Evolutionary conservation across 2,329 filamentous ascomycete species (phyloP).

Genomic region (Ilyonectria mors-panacis): DNA sequence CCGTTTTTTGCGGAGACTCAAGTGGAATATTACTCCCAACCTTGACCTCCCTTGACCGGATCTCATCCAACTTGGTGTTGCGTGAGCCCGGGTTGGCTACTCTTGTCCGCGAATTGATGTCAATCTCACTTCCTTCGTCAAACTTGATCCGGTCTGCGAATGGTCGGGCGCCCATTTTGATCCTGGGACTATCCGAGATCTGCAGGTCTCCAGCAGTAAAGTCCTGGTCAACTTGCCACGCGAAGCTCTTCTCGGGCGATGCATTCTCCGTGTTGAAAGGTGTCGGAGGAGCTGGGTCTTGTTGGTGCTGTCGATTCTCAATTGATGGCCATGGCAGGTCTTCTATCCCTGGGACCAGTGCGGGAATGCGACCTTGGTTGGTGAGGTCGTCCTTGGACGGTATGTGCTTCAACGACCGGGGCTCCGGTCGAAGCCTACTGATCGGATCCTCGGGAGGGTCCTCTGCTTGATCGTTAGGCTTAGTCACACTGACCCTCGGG

Average conservation of each 20-base stretch:
- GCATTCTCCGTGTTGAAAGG: constrained; percentile 21
- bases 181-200: constrained; percentile 69
- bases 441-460: constrained; percentile 25
- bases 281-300: constrained; percentile 11
- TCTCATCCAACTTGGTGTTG: constrained; percentile 63
- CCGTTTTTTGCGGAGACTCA: constrained; percentile 35
- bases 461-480: constrained; percentile 22
- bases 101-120: constrained; percentile 48
- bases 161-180: constrained; percentile 56
- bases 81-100: constrained; percentile 50
- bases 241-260: constrained; percentile 67
- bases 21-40: constrained; percentile 46
- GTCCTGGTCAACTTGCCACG: constrained; percentile 71
- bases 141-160: constrained; percentile 54
- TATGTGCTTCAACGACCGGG: constrained; percentile 38
- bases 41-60: constrained; percentile 59
- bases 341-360: constrained; percentile 57
- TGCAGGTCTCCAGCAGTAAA: constrained; percentile 71
- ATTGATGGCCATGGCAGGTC: constrained; percentile 54
- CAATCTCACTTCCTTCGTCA: constrained; percentile 49
- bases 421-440: constrained; percentile 22
- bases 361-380: constrained; percentile 53
- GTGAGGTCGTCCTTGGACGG: constrained; percentile 45
- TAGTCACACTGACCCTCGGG: constrained; percentile 26
- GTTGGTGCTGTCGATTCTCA: constrained; percentile 41